These are phyloP conservation scores for Erodium trifolium DNA, from an alignment of 441 rosid genomes.

Conservation along the genomic window DNA sequence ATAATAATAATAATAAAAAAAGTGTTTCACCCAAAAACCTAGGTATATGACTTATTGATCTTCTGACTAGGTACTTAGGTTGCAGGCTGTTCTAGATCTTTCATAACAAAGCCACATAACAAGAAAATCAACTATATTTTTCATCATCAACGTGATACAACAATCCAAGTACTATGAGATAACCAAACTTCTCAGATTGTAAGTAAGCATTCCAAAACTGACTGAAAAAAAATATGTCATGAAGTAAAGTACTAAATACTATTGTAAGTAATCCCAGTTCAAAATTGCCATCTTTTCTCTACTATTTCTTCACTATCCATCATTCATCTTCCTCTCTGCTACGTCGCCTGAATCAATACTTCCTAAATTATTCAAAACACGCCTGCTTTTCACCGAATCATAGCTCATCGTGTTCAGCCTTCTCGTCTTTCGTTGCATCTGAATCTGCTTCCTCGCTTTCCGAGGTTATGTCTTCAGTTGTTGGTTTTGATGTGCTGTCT, in stretches of 20 bases:
- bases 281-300: background rate
- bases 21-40: no score
- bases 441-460: slow-evolving; percentile 26
- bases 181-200: background rate
- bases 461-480: slow-evolving; percentile 18
- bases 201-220: background rate
- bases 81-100: no score
- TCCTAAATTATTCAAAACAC: background rate
- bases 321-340: background rate
- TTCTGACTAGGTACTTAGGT: no score
- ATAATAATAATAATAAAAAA: no score
- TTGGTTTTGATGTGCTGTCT: slow-evolving; percentile 19
- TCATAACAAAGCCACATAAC: no score
- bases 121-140: no score
- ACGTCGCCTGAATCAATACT: background rate
- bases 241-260: no score
- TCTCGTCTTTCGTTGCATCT: slow-evolving; percentile 23
- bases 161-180: background rate
- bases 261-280: background rate
- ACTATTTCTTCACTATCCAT: background rate
- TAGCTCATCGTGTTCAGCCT: slow-evolving; percentile 54
- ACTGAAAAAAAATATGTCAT: no score
- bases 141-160: background rate
- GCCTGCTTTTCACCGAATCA: slow-evolving; percentile 19
- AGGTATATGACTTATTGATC: no score